These are phyloP conservation scores for Rhizopus microsporus DNA, from an alignment of 371 early-diverging fungal species.

Conservation along the genomic window DNA sequence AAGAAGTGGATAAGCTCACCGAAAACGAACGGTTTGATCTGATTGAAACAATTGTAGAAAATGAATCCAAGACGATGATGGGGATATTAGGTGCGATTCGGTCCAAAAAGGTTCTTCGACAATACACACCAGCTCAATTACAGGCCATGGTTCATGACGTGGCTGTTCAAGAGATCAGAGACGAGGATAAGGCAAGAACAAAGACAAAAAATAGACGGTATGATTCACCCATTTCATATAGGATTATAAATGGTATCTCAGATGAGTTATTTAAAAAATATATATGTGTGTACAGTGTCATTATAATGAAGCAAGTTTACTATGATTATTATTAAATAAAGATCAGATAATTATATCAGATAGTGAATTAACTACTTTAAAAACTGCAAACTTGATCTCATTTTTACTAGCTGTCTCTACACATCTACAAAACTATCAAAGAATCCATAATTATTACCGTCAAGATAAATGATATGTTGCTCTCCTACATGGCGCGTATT, in stretches of 20 bases:
- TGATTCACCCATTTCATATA: not conserved
- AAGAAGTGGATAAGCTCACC: not conserved
- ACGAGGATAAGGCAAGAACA: conserved; percentile 30
- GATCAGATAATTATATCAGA: too few species aligned
- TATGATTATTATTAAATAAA: too few species aligned
- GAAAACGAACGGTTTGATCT: conserved; percentile 3
- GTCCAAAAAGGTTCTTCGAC: conserved; percentile 17
- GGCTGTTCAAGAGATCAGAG: conserved; percentile 47
- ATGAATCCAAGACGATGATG: conserved; percentile 20
- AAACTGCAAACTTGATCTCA: too few species aligned
- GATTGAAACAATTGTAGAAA: conserved; percentile 47
- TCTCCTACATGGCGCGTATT: too few species aligned
- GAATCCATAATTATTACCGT: too few species aligned
- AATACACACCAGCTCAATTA: conserved; percentile 40
- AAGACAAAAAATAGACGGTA: not conserved
- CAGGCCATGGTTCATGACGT: conserved; percentile 44
- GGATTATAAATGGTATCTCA: conserved; percentile 19
- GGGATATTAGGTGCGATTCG: conserved; percentile 7
- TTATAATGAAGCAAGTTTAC: too few species aligned
- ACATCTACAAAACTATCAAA: too few species aligned
- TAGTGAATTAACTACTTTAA: too few species aligned
- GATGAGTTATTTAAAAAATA: not conserved
- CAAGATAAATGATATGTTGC: too few species aligned
- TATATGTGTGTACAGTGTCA: too few species aligned
- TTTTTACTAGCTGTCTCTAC: too few species aligned